A percentile compares a stretch with the other conserved stretches of the same genome.
Conservation (phyloP, 1,139 yeast genomes). For the Candida sojae region DNA sequence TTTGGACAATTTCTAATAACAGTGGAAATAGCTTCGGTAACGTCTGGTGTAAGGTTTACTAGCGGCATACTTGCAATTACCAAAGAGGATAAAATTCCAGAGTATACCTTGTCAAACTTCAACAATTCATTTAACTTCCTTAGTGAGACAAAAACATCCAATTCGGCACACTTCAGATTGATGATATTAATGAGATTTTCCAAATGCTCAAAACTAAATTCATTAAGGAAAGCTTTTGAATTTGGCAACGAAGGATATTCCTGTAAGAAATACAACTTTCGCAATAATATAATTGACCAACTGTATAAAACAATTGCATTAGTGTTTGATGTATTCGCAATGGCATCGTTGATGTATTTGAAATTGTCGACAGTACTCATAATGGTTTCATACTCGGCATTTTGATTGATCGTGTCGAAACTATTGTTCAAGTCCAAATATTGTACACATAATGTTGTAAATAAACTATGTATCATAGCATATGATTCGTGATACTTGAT, state of each 20-base stretch:
- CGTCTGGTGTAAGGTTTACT: conserved; percentile 55
- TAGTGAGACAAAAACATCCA: conserved; percentile 51
- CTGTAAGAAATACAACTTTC: conserved; percentile 52
- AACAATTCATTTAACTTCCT: conserved; percentile 42
- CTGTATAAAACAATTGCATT: conserved; percentile 60
- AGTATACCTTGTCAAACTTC: conserved; percentile 53
- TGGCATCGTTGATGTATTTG: conserved; percentile 36
- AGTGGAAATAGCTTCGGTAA: conserved; percentile 51
- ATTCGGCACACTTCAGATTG: conserved; percentile 46
- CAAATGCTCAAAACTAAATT: conserved; percentile 17
- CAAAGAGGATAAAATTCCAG: conserved; percentile 61
- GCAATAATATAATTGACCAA: conserved; percentile 70
- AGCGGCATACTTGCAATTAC: conserved; percentile 65
- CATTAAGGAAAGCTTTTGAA: conserved; percentile 14
- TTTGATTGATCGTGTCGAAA: conserved; percentile 31
- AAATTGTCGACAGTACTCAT: conserved; percentile 47
- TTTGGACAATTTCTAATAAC: conserved; percentile 59
- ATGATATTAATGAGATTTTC: conserved; percentile 27
- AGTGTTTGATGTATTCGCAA: conserved; percentile 25
- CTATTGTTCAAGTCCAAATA: conserved; percentile 57
- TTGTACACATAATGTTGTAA: conserved; percentile 50
- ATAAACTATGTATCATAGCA: conserved; percentile 46
- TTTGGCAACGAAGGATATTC: conserved; percentile 25
- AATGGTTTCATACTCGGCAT: conserved; percentile 27
- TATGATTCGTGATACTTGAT: conserved; percentile 34